Evolutionary conservation across 1,284 basidiomycete species (phyloP).

Genomic region (Trichosporon inkin): DNA sequence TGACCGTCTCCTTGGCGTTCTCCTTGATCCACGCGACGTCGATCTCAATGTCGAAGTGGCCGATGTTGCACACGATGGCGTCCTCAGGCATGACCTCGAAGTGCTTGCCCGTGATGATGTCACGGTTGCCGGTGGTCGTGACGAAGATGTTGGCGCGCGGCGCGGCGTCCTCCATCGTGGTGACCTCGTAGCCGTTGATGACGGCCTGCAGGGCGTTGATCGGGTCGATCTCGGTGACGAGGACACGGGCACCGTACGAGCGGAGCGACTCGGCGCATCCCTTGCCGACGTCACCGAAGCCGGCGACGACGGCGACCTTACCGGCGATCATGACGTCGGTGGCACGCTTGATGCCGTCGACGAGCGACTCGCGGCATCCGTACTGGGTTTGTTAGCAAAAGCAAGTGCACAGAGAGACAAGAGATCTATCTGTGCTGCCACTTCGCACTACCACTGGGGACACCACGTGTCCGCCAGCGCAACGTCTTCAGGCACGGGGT

Average conservation of each 20-base stretch:
- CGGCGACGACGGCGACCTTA: conserved; percentile 97
- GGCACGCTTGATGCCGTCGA: conserved; percentile 99
- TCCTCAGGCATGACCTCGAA: conserved; percentile 95
- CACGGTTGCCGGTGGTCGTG: conserved; percentile 97
- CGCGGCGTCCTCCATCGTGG: conserved; percentile 96
- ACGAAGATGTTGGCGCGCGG: conserved; percentile 87
- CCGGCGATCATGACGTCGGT: conserved; percentile 99
- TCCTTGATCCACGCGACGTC: conserved; percentile 98
- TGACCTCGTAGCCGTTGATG: conserved; percentile 99
- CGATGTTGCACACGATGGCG: conserved; percentile 90
- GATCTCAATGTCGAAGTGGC: conserved; percentile 98
- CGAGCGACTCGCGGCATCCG: conserved; percentile 98
- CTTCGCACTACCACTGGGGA: too few relatives aligned
- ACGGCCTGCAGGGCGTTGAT: conserved; percentile 99
- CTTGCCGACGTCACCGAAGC: conserved; percentile 99
- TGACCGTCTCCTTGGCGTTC: conserved; percentile 76
- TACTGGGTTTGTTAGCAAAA: conserved; percentile 62
- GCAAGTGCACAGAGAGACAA: not conserved
- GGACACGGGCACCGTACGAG: conserved; percentile 92
- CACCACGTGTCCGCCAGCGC: not conserved
- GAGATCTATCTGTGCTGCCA: too few relatives aligned
- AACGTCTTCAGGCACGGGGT: not conserved
- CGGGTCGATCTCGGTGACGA: conserved; percentile 97
- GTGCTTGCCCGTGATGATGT: conserved; percentile 93
- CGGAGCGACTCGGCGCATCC: conserved; percentile 97